phyloP scores from a whole-genome alignment of 805 yeast species.

The Yamadazyma akitaensis region DNA sequence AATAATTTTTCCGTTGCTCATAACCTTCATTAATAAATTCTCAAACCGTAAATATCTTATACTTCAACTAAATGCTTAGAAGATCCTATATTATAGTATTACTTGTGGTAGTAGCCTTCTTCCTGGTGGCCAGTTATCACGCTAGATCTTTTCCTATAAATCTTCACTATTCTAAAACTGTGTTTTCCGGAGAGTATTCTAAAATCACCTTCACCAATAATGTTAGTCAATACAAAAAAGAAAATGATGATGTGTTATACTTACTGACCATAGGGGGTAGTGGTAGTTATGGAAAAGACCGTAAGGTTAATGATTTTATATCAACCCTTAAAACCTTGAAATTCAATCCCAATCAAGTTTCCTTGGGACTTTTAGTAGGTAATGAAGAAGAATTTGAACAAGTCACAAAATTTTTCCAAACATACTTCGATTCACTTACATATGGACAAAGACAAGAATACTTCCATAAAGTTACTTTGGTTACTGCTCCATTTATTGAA shows the following conservation, averaged over 20 bases:
- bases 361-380: slow-evolving; percentile 30
- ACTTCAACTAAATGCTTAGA: background rate
- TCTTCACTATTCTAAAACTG: background rate
- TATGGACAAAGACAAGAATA: slow-evolving; percentile 5
- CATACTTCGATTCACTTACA: slow-evolving; percentile 6
- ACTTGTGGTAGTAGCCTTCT: background rate
- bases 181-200: slow-evolving; percentile 1
- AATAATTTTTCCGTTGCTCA: background rate
- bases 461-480: slow-evolving; percentile 21
- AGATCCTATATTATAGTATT: background rate
- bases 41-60: background rate
- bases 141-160: background rate
- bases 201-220: slow-evolving; percentile 10
- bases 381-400: slow-evolving; percentile 22
- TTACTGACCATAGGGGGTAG: slow-evolving; percentile 26
- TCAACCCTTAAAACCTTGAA: slow-evolving; percentile 23
- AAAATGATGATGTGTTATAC: slow-evolving; percentile 15
- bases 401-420: slow-evolving; percentile 18
- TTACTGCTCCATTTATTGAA: slow-evolving; percentile 36
- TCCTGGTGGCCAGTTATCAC: background rate
- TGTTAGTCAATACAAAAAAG: slow-evolving; percentile 4
- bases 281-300: slow-evolving; percentile 34
- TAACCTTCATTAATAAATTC: background rate
- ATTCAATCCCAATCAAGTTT: slow-evolving; percentile 11
- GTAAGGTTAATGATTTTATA: slow-evolving; percentile 32